phyloP scores from a whole-genome alignment of 768 basidiomycete species.

The Boletus rex-veris region DNA sequence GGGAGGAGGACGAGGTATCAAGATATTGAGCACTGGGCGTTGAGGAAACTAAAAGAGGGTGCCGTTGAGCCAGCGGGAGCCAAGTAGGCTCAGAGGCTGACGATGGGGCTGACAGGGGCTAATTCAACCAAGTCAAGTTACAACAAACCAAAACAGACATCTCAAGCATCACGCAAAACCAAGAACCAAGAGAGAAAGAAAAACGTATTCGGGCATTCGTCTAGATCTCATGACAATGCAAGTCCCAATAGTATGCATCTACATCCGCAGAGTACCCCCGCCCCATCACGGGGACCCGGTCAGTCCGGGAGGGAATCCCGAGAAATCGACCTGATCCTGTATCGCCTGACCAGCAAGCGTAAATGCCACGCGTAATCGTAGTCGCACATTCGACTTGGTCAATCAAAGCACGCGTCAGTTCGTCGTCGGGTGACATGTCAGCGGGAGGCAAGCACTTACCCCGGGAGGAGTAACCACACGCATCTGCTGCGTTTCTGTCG shows the following conservation, averaged over 20 bases:
- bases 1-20: constrained; percentile 1
- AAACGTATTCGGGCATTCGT: constrained; percentile 6
- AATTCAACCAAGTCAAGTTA: constrained; percentile 6
- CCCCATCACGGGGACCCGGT: constrained; percentile 42
- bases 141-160: constrained; percentile 4
- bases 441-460: constrained; percentile 43
- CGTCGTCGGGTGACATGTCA: not conserved
- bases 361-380: constrained; percentile 84
- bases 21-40: not conserved
- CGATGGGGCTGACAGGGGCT: constrained; percentile 23
- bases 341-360: constrained; percentile 61
- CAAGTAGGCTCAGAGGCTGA: constrained; percentile 17
- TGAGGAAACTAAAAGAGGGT: not conserved
- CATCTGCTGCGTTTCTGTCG: constrained; percentile 93
- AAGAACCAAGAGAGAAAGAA: not conserved
- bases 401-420: constrained; percentile 4
- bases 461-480: constrained; percentile 84
- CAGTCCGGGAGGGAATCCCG: constrained; percentile 78
- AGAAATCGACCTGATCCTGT: constrained; percentile 94
- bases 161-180: too few species aligned
- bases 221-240: constrained; percentile 23
- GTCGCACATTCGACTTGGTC: constrained; percentile 69
- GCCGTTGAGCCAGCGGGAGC: not conserved
- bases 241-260: constrained; percentile 12
- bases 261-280: constrained; percentile 5